These are phyloP conservation scores for Camellia lanceoleosa DNA, from an alignment of 148 eudicot species.

Conservation along the genomic window DNA sequence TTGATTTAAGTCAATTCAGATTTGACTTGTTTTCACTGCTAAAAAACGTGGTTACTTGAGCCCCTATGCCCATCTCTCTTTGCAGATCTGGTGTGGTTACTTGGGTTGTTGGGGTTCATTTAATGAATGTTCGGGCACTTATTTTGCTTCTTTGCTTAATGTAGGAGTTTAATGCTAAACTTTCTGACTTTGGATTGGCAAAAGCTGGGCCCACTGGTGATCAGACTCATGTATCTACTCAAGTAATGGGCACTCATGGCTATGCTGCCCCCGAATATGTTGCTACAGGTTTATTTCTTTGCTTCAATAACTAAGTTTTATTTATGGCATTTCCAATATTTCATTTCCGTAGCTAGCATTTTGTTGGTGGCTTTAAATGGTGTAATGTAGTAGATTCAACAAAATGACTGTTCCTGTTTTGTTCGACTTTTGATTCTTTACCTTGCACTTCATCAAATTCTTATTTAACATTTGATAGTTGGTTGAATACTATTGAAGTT, in stretches of 20 bases:
- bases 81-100: background rate
- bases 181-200: conserved; percentile 62
- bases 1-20: background rate
- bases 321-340: background rate
- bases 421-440: background rate
- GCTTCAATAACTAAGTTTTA: background rate
- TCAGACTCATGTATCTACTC: conserved; percentile 41
- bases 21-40: background rate
- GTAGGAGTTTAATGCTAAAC: conserved; percentile 54
- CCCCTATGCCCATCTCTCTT: background rate
- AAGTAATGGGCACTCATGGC: conserved; percentile 50
- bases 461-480: background rate
- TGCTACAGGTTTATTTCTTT: conserved; percentile 35
- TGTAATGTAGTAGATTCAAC: background rate
- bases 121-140: background rate
- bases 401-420: background rate
- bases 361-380: conserved; percentile 8
- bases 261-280: conserved; percentile 50
- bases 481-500: background rate
- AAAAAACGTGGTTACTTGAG: background rate
- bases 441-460: background rate
- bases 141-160: conserved; percentile 8
- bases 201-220: conserved; percentile 44
- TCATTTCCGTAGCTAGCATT: background rate
- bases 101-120: background rate